Evolutionary conservation across 2,329 filamentous ascomycete genomes (phyloP).

Genomic region (Paecilomyces dactylethromorphus): DNA sequence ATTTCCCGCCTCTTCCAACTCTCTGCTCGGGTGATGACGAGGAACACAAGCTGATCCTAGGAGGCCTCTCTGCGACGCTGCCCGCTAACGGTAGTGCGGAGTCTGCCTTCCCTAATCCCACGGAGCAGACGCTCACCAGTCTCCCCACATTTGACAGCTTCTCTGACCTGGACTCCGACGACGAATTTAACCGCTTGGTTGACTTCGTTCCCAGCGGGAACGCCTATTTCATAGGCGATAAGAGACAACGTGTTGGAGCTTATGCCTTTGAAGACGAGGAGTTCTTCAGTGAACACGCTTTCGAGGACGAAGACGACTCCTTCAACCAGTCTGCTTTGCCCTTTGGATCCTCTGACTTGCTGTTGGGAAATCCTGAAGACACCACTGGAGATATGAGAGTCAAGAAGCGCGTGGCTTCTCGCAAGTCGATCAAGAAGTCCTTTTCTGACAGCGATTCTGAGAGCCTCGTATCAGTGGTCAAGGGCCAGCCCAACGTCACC

Average conservation of each 20-base stretch:
- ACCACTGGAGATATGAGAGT: slow-evolving; percentile 35
- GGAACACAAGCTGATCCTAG: slow-evolving; percentile 29
- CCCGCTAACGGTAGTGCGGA: slow-evolving; percentile 31
- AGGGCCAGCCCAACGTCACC: slow-evolving; percentile 23
- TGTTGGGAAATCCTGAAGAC: slow-evolving; percentile 36
- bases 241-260: slow-evolving; percentile 67
- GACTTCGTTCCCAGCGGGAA: slow-evolving; percentile 58
- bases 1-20: slow-evolving; percentile 54
- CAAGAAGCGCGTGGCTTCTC: slow-evolving; percentile 40
- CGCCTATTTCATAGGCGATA: slow-evolving; percentile 54
- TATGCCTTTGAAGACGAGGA: slow-evolving; percentile 69
- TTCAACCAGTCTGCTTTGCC: slow-evolving; percentile 58
- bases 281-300: slow-evolving; percentile 69
- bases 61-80: slow-evolving; percentile 29
- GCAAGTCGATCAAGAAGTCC: slow-evolving; percentile 30
- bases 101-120: slow-evolving; percentile 33
- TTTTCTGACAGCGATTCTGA: slow-evolving; percentile 23
- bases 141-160: slow-evolving; percentile 76
- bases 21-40: slow-evolving; percentile 44
- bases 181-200: slow-evolving; percentile 74
- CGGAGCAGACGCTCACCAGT: slow-evolving; percentile 48
- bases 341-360: slow-evolving; percentile 43
- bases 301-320: slow-evolving; percentile 63
- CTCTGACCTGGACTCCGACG: slow-evolving; percentile 84
- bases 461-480: slow-evolving; percentile 14